A percentile compares a stretch with the other conserved stretches of the same genome.
Evolutionary conservation across 1,139 yeast genomes (phyloP).

Genomic region (Geotrichum cucujoidarum): DNA sequence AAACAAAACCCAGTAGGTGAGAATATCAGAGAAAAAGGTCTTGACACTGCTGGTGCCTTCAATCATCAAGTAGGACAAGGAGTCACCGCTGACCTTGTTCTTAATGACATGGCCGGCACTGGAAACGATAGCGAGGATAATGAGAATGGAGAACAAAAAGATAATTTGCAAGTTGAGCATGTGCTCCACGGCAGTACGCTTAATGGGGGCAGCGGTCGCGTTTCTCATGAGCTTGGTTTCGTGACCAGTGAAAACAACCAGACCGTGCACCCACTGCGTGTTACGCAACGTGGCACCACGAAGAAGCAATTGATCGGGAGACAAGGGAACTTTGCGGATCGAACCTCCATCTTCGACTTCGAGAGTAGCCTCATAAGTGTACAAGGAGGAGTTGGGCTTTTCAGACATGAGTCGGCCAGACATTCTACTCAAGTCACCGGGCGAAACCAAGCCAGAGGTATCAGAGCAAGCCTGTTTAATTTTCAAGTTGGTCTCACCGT

Average conservation of each 20-base stretch:
- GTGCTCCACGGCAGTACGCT: slow-evolving; percentile 93
- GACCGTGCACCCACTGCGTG: slow-evolving; percentile 92
- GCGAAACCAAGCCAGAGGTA: slow-evolving; percentile 69
- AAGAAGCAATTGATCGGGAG: slow-evolving; percentile 85
- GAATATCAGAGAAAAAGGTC: slow-evolving; percentile 75
- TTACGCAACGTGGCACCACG: slow-evolving; percentile 95
- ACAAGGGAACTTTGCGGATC: slow-evolving; percentile 51
- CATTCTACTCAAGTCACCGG: slow-evolving; percentile 52
- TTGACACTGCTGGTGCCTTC: slow-evolving; percentile 65
- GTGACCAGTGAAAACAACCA: slow-evolving; percentile 93
- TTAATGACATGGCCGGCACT: slow-evolving; percentile 84
- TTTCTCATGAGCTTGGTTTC: slow-evolving; percentile 97
- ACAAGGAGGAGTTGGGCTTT: slow-evolving; percentile 89
- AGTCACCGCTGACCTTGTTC: slow-evolving; percentile 49
- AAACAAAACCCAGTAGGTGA: slow-evolving; percentile 93
- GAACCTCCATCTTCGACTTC: slow-evolving; percentile 45
- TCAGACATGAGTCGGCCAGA: slow-evolving; percentile 69
- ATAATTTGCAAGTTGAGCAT: slow-evolving; percentile 88
- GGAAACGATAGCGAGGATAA: slow-evolving; percentile 70
- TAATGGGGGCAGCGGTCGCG: slow-evolving; percentile 97
- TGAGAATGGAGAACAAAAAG: slow-evolving; percentile 75
- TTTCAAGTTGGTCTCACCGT: slow-evolving; percentile 95
- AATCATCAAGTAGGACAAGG: slow-evolving; percentile 59
- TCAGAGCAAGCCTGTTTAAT: slow-evolving; percentile 84
- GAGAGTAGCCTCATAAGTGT: slow-evolving; percentile 91